Evolutionary conservation across 2,329 filamentous ascomycete species (phyloP).

Genomic region (Xylariales sp.): DNA sequence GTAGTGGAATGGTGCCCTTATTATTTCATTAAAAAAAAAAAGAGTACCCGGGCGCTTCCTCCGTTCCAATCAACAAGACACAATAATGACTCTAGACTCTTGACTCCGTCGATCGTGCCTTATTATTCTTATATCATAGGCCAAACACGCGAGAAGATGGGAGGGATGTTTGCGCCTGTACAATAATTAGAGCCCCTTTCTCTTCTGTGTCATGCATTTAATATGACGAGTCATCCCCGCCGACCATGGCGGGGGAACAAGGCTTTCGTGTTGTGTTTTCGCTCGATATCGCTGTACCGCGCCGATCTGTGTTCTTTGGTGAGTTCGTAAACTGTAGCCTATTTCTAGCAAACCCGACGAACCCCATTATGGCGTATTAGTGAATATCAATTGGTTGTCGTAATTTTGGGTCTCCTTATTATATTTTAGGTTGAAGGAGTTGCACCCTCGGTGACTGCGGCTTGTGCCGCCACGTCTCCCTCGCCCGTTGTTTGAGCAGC

Average conservation of each 20-base stretch:
- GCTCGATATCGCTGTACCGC: not conserved
- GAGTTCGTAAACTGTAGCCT: not conserved
- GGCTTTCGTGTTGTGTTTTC: constrained; percentile 17
- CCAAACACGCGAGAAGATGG: not conserved
- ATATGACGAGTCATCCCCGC: not conserved
- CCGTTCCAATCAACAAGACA: constrained; percentile 13
- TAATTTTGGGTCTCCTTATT: not conserved
- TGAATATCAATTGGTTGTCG: not conserved
- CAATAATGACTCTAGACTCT: not conserved
- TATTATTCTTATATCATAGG: not conserved
- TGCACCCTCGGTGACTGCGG: constrained; percentile 8
- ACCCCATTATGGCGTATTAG: not conserved
- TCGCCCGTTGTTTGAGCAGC: constrained; percentile 37
- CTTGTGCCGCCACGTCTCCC: constrained; percentile 15
- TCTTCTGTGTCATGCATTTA: not conserved
- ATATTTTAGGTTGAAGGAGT: not conserved
- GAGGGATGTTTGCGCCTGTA: not conserved
- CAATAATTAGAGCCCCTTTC: not conserved
- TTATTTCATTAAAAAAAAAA: not conserved
- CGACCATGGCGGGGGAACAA: not conserved
- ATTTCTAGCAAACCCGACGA: constrained; percentile 12
- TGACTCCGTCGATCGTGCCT: not conserved
- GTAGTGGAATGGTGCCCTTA: not conserved
- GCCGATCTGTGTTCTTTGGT: not conserved
- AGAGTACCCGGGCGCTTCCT: not conserved